A percentile compares a stretch with the other conserved stretches of the same genome.
These are phyloP conservation scores for Psidium friedrichsthalianum DNA, from an alignment of 345 rosid species.

Conservation along the genomic window DNA sequence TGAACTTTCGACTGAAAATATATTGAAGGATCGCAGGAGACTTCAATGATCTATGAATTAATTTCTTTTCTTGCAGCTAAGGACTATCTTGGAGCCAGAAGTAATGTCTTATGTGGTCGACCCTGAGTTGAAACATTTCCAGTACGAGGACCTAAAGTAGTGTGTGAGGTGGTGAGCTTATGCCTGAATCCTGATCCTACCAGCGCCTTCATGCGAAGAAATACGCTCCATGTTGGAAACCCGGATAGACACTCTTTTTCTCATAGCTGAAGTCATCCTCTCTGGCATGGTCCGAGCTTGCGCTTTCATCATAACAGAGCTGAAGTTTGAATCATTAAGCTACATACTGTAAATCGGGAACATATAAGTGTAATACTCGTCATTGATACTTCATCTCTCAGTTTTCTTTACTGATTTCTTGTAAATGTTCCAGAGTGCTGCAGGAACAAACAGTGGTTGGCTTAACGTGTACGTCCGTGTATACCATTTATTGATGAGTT, in stretches of 20 bases:
- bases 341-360: conserved; percentile 33
- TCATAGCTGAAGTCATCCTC: conserved; percentile 70
- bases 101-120: conserved; percentile 70
- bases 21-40: neutral
- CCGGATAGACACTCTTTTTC: conserved; percentile 65
- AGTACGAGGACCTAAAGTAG: conserved; percentile 52
- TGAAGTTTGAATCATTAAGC: conserved; percentile 5
- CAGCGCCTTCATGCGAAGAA: conserved; percentile 59
- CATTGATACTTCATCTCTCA: neutral
- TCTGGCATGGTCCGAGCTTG: conserved; percentile 97
- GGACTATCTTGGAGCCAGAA: conserved; percentile 75
- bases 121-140: conserved; percentile 79
- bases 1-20: neutral
- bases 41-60: neutral
- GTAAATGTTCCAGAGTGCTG: conserved; percentile 31
- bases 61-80: conserved; percentile 40
- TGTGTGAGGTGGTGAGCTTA: conserved; percentile 66
- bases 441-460: conserved; percentile 10
- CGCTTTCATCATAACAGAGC: conserved; percentile 52
- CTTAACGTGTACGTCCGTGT: conserved; percentile 11
- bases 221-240: conserved; percentile 48
- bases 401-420: conserved; percentile 1
- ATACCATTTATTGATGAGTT: conserved; percentile 17
- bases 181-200: conserved; percentile 52
- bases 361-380: conserved; percentile 2